Evolutionary conservation across 2,329 filamentous ascomycete species (phyloP), one percentile per base, ranked within the genome.

Genomic region (Penicillium psychrosexuale): DNA sequence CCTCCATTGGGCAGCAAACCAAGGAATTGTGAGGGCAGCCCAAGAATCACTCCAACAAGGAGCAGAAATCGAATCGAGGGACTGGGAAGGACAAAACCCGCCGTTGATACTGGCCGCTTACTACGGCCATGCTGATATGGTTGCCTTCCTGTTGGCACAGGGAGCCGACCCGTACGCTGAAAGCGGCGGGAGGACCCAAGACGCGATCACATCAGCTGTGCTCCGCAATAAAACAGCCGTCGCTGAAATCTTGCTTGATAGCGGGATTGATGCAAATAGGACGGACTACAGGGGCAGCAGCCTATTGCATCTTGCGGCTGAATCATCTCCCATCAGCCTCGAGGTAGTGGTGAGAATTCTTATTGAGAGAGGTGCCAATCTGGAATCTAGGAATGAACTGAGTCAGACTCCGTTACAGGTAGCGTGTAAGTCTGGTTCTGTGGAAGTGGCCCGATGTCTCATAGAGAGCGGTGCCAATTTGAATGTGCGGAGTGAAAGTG

Each of bases 31-130:
- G 19, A 13, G 13, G 38, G 39, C 52, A 28, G 47, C 27, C 12
- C n/a, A 34, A 22, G 27, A 54, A 33, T 51, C 27, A 17, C 39
- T 54, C 33, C 52, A 17, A 22, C 52, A 54, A 39, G 52, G 52
- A 5, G 47, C 52, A 1, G 13, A 40, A 2, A 17, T 54, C 13
- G 33, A 54, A 30, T 38, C 19, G 8, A n/a, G 7, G 36, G 11
- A 44, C 9, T 13, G 3, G 1, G 6, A 28, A 30, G 36, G 19
- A 12, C 1, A 8, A 5, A 31, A 8, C 28, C 24, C 19, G 3
- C 47, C 47, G 24, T 30, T 54, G 19, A 24, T 33, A 28, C 9
- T 34, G 9, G 22, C 52, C n/a, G 17, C 28, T 30, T 33, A 13
- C 19, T 38, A 8, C 11, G 52, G 40, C 0, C 52, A 54, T 39